Evolutionary conservation across 768 basidiomycete genomes (phyloP), one percentile per base, ranked within the genome.

Genomic region (Russula earlei): DNA sequence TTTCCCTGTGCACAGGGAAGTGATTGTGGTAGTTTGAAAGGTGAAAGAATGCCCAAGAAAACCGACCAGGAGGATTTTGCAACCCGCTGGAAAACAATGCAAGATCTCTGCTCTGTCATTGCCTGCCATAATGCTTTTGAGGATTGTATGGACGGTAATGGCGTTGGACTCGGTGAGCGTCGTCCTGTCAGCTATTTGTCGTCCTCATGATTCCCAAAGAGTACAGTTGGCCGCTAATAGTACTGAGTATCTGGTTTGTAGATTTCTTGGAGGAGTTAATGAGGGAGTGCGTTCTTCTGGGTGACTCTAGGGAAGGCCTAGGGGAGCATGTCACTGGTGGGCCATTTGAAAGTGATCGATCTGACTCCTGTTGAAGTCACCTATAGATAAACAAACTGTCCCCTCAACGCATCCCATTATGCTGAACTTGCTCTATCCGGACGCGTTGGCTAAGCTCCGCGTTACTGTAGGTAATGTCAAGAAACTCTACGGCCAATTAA

Each of bases 151-250:
- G 83, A 85, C 19, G 76, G 73, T 3, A 77, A 78, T 54, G 71
- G 67, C 19, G 85, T 85, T 62, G 84, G 87, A 62, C 71, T 86
- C 3, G 79, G 87, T 87, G 63, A 41, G 70, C 56, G 22, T 41
- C 19, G 29, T 11, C 9, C 4, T 10, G 38, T n/a, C 29, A 8
- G 38, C 11, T 0, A 22, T 20, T 22, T n/a, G 2, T 36, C 19
- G 4, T 48, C 19, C 42, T 54, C 58, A 64, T 45, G 17, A 41
- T 56, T 49, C 27, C 51, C 27, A 54, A 22, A 91, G 87, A 81
- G 51, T 79, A 83, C 34, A 75, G 81, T 25, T 90, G 88, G 88
- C 82, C 85, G 59, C 73, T 90, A 14, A 77, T 82, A 44, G 78
- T 76, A 9, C 63, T 88, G 44, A 79, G 77, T 1, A 71, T 69